Conservation (phyloP, 108 stramenopile species). For the Skeletonema costatum region DNA sequence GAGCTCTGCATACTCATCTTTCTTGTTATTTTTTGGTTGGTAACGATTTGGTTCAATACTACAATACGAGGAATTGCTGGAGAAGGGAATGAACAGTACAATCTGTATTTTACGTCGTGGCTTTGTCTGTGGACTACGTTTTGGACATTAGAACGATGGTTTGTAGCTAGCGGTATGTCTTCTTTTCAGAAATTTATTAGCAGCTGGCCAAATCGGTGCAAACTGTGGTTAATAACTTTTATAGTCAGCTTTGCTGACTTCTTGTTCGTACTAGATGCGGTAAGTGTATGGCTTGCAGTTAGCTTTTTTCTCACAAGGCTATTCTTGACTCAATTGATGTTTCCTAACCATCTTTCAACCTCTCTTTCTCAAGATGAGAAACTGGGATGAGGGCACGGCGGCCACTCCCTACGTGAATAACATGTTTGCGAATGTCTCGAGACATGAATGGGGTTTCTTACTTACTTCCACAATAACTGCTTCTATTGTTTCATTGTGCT, state of each 20-base stretch:
- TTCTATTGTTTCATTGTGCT: conserved; percentile 43
- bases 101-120: conserved; percentile 74
- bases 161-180: conserved; percentile 49
- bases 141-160: conserved; percentile 64
- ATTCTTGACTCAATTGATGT: no score
- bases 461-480: conserved; percentile 49
- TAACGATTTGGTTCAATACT: conserved; percentile 68
- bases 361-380: not conserved
- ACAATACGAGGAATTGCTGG: conserved; percentile 69
- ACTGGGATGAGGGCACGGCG: conserved; percentile 25
- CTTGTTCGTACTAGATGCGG: conserved; percentile 59
- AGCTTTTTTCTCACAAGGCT: no score
- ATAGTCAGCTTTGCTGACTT: conserved; percentile 54
- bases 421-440: conserved; percentile 24
- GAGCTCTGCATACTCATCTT: conserved; percentile 53
- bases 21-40: conserved; percentile 69
- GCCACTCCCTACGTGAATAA: conserved; percentile 7
- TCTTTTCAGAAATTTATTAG: conserved; percentile 58
- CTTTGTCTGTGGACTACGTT: conserved; percentile 48
- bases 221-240: conserved; percentile 70
- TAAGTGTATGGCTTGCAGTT: no score
- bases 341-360: no score
- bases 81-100: conserved; percentile 73
- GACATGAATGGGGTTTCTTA: conserved; percentile 54
- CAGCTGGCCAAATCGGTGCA: conserved; percentile 75